Percentiles rank a stretch among this genome's conserved stretches.
Conservation (phyloP, 2,329 filamentous ascomycete species). For the Venturiaceae sp. region DNA sequence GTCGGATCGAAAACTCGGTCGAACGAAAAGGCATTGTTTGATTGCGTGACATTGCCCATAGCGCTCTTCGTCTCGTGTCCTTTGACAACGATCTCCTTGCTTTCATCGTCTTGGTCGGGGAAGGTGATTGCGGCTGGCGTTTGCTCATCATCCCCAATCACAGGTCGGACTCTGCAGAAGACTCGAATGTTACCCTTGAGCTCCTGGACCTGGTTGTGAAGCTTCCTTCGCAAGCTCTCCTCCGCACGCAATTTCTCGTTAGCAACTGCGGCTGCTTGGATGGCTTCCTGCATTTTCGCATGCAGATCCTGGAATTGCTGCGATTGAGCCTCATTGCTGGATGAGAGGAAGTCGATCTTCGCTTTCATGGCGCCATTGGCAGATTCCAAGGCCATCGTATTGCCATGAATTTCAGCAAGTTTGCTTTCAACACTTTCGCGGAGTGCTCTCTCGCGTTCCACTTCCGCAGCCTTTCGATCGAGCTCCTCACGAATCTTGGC, state of each 20-base stretch:
- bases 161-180: conserved; percentile 88
- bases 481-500: conserved; percentile 39
- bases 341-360: conserved; percentile 82
- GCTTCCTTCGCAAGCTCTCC: conserved; percentile 78
- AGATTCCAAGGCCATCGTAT: conserved; percentile 54
- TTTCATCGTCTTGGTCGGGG: conserved; percentile 70
- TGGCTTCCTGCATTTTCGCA: conserved; percentile 66
- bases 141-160: conserved; percentile 50
- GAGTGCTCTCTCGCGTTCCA: conserved; percentile 50
- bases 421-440: conserved; percentile 49
- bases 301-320: conserved; percentile 78
- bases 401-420: conserved; percentile 28
- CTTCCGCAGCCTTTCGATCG: conserved; percentile 32
- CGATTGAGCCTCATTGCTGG: conserved; percentile 80
- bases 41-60: conserved; percentile 63
- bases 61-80: conserved; percentile 79
- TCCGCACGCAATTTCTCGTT: conserved; percentile 81
- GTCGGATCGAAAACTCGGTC: conserved; percentile 81
- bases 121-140: conserved; percentile 66
- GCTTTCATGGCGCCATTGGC: conserved; percentile 67
- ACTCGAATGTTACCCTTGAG: conserved; percentile 97
- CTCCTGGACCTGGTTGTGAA: conserved; percentile 97
- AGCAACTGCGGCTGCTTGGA: conserved; percentile 57
- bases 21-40: conserved; percentile 80
- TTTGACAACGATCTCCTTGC: conserved; percentile 74